Base-by-base conservation (phyloP, 208 protist species). In the Naegleria fowleri region DNA sequence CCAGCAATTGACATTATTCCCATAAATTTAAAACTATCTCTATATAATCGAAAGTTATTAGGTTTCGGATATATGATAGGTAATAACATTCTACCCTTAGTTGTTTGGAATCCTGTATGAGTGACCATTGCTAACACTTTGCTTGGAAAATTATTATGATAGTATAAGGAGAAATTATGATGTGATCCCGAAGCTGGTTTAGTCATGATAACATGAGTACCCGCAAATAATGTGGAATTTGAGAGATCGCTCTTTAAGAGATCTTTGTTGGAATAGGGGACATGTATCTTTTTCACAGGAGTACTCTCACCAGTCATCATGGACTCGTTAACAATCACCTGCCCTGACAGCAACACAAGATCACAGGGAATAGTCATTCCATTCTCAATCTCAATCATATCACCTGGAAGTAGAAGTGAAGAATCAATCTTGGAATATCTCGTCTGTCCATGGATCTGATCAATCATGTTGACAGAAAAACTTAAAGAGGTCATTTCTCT, bases 21-120 rank as follows among this genome's bases (percentile, higher is more conserved):
- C 91, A 99, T 99, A 93, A 99, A 99, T 51, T 95, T 91, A 76
- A 99, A 97, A 5, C 96, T 92, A 90, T 98, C 96, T 58, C 51
- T 67, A 92, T 95, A 98, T 91, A 99, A 98, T 89, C 97, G 97
- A 38, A 96, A 98, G n/a, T 99, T 93, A 90, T 97, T 96, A 33
- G 98, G 96, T 40, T 97, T 97, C 58, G 97, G 96, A 94, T 97
- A 96, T 55, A 98, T 92, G 88, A 98, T 98, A 4, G 95, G 98
- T 90, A 95, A 95, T 29, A 98, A 92, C 58, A 99, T 94, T 92
- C 98, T 97, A 22, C 97, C 98, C 93, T 99, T 98, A 92, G 96
- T 95, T 38, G 99, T 99, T 91, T 98, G 95, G 92, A 99, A 99
- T 25, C 99, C 99, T 11, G 99, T 99, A 86, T 97, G 96, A 13